phyloP scores from a whole-genome alignment of 345 rosid species.

The Microthlaspi erraticum region DNA sequence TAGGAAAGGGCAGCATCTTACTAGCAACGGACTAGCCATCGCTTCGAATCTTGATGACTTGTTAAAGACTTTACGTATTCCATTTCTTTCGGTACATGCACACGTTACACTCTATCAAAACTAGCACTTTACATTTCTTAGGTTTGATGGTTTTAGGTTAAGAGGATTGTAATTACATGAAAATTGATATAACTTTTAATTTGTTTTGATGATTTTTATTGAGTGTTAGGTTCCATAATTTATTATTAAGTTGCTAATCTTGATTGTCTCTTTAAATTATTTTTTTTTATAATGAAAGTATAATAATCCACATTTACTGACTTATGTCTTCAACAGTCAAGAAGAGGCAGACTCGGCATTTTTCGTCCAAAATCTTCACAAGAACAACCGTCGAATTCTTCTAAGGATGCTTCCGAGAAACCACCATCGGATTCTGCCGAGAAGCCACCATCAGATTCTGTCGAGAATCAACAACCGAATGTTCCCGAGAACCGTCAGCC shows the following conservation, averaged over 20 bases:
- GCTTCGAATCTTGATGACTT: constrained; percentile 51
- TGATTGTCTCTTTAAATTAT: background rate
- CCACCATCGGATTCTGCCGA: background rate
- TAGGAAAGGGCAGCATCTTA: constrained; percentile 51
- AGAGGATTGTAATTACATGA: background rate
- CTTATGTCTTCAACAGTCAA: constrained; percentile 17
- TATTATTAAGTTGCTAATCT: background rate
- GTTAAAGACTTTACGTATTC: constrained; percentile 40
- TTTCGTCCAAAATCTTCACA: constrained; percentile 23
- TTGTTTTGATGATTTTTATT: background rate
- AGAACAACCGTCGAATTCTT: constrained; percentile 8
- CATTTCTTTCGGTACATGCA: constrained; percentile 42
- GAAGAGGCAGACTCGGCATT: constrained; percentile 9
- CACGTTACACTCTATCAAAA: background rate
- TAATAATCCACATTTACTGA: background rate
- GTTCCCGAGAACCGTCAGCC: background rate
- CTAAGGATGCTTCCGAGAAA: background rate
- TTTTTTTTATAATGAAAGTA: background rate
- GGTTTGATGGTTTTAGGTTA: background rate
- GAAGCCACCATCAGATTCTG: background rate
- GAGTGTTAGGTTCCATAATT: background rate
- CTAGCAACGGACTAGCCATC: constrained; percentile 80
- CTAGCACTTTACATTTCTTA: background rate
- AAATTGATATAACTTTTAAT: background rate
- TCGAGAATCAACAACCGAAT: background rate